A percentile compares a stretch with the other conserved stretches of the same genome.
phyloP scores from a whole-genome alignment of 192 early-diverging fungal genomes.

The Cladochytrium replicatum region DNA sequence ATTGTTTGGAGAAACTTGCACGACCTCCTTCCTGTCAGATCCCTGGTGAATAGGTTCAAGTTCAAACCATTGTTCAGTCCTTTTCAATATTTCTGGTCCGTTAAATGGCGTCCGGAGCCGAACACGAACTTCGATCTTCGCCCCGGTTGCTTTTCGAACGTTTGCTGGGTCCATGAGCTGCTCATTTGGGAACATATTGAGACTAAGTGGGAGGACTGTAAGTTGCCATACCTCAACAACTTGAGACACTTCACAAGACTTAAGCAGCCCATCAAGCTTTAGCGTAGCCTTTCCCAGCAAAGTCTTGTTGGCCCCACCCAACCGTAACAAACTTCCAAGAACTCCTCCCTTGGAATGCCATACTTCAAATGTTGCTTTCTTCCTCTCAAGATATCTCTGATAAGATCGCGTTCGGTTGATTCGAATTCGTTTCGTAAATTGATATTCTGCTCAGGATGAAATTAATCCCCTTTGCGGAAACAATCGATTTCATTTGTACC shows the following conservation, averaged over 20 bases:
- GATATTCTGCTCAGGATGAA: slow-evolving; percentile 34
- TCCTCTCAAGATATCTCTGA: slow-evolving; percentile 54
- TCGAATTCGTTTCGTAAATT: slow-evolving; percentile 39
- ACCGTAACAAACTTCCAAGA: slow-evolving; percentile 34
- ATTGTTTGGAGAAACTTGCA: not conserved
- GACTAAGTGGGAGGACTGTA: not conserved
- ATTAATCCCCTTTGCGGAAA: too few relatives aligned
- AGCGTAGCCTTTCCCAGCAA: slow-evolving; percentile 48
- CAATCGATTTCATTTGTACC: slow-evolving; percentile 36
- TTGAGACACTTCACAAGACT: slow-evolving; percentile 55
- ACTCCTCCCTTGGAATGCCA: slow-evolving; percentile 49
- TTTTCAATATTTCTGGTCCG: slow-evolving; percentile 45
- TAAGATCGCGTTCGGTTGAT: slow-evolving; percentile 56
- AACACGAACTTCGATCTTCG: slow-evolving; percentile 54
- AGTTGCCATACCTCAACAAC: slow-evolving; percentile 41
- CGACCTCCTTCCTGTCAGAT: not conserved
- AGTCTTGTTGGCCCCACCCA: slow-evolving; percentile 11
- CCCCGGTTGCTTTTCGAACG: slow-evolving; percentile 54
- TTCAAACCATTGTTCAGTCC: slow-evolving; percentile 59
- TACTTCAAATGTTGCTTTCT: slow-evolving; percentile 60
- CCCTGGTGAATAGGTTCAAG: slow-evolving; percentile 4
- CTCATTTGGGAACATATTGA: not conserved
- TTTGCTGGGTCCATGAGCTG: slow-evolving; percentile 52
- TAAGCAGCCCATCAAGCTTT: slow-evolving; percentile 44
- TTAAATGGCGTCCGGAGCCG: slow-evolving; percentile 49